phyloP scores from a whole-genome alignment of 345 rosid genomes.

The Draba incana region DNA sequence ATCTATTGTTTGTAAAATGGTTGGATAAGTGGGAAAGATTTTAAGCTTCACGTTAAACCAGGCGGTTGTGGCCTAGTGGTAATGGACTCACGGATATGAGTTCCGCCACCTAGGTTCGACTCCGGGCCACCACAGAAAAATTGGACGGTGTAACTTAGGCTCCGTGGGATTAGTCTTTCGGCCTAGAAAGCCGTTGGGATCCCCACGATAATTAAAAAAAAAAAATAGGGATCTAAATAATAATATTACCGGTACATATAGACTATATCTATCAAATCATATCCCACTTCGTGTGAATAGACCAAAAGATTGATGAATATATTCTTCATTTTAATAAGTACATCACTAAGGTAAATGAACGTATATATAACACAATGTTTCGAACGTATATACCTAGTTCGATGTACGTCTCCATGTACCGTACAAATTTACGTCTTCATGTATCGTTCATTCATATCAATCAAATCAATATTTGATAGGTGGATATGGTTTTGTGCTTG shows the following conservation, averaged over 20 bases:
- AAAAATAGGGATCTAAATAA: slow-evolving; percentile 11
- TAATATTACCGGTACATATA: slow-evolving; percentile 23
- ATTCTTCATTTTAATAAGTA: slow-evolving; percentile 13
- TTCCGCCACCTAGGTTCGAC: too few relatives aligned
- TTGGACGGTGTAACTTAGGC: too few relatives aligned
- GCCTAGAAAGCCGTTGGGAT: too few relatives aligned
- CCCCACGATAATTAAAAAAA: too few relatives aligned
- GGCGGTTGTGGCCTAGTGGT: too few relatives aligned
- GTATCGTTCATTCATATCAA: slow-evolving; percentile 1
- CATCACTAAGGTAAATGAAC: slow-evolving; percentile 3
- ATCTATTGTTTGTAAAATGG: background rate
- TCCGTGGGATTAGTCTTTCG: too few relatives aligned
- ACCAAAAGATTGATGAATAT: slow-evolving; percentile 37
- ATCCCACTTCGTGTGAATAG: slow-evolving; percentile 27
- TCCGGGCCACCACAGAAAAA: too few relatives aligned
- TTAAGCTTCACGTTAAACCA: background rate
- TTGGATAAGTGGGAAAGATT: slow-evolving; percentile 16
- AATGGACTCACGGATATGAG: too few relatives aligned
- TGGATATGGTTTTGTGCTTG: background rate
- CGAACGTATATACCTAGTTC: background rate
- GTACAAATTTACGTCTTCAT: slow-evolving; percentile 5
- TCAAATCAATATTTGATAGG: background rate
- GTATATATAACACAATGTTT: background rate
- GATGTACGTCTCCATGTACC: background rate
- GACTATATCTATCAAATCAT: slow-evolving; percentile 29